Evolutionary conservation across 2,329 filamentous ascomycete species (phyloP).

Genomic region (Colletotrichum magnum): DNA sequence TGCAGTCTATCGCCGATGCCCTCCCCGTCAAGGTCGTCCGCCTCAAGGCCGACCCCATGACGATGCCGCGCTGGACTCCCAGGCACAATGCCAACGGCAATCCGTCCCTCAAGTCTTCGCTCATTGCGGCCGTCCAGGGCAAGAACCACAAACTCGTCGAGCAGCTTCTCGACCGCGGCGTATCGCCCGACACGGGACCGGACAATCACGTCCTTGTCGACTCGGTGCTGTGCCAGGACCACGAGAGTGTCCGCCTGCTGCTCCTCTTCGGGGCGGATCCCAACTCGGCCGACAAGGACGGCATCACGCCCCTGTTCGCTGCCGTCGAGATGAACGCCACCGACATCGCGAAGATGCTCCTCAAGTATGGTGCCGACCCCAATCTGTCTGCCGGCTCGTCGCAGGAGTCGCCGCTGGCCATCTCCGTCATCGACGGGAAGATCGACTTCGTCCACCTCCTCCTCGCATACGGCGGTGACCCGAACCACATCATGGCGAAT

Average conservation of each 20-base stretch:
- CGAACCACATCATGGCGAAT: conserved; percentile 65
- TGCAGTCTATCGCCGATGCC: conserved; percentile 41
- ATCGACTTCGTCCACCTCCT: conserved; percentile 71
- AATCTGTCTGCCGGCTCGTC: conserved; percentile 66
- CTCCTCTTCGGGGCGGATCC: conserved; percentile 71
- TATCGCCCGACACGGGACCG: conserved; percentile 62
- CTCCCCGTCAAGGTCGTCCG: conserved; percentile 57
- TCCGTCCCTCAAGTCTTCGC: conserved; percentile 59
- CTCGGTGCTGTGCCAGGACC: conserved; percentile 64
- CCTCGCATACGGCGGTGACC: conserved; percentile 72
- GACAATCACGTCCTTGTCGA: conserved; percentile 67
- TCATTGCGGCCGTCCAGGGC: conserved; percentile 68
- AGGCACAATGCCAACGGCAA: conserved; percentile 60
- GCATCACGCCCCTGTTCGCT: conserved; percentile 65
- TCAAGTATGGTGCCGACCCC: conserved; percentile 75
- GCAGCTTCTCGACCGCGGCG: conserved; percentile 71
- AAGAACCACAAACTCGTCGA: conserved; percentile 70
- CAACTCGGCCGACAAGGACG: conserved; percentile 64
- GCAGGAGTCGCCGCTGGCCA: conserved; percentile 68
- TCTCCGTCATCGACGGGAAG: conserved; percentile 66
- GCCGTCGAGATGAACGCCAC: conserved; percentile 67
- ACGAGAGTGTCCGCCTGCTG: conserved; percentile 68
- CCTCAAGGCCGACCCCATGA: conserved; percentile 63
- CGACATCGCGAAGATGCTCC: conserved; percentile 70
- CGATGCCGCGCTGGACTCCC: conserved; percentile 67